Evolutionary conservation across 257 asterid genomes (phyloP).

Genomic region (Fraxinus quadrangulata): DNA sequence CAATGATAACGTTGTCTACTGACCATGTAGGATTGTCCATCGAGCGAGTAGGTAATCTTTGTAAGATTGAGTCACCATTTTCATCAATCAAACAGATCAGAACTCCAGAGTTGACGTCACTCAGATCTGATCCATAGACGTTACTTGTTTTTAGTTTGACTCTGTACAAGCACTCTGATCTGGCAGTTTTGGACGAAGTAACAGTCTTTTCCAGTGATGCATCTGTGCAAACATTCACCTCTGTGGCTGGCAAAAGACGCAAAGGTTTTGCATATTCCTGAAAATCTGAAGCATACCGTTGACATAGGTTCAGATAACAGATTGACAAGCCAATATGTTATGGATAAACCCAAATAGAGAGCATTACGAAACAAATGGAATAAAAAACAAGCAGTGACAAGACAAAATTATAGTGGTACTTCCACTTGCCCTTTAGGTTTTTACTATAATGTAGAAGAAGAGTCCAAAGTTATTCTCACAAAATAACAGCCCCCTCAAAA

Average conservation of each 20-base stretch:
- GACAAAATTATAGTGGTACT: background rate
- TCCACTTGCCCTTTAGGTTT: background rate
- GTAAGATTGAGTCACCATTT: constrained; percentile 73
- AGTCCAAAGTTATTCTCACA: background rate
- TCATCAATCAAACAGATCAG: constrained; percentile 76
- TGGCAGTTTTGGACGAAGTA: constrained; percentile 28
- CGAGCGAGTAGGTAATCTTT: constrained; percentile 58
- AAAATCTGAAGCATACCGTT: constrained; percentile 52
- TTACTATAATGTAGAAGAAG: background rate
- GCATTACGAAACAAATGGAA: background rate
- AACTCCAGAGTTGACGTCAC: constrained; percentile 58
- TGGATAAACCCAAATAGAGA: background rate
- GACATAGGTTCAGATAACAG: constrained; percentile 1
- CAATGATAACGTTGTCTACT: constrained; percentile 30
- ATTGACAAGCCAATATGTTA: background rate
- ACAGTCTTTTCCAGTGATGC: constrained; percentile 38
- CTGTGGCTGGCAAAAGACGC: constrained; percentile 59
- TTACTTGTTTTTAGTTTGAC: constrained; percentile 70
- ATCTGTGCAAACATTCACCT: constrained; percentile 39
- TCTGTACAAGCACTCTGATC: constrained; percentile 44
- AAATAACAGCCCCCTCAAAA: background rate
- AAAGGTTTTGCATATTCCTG: constrained; percentile 77
- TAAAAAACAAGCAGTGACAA: background rate
- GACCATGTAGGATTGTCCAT: constrained; percentile 23
- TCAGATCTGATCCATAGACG: constrained; percentile 63